These are phyloP conservation scores for Antrodiella citrinella DNA, from an alignment of 768 basidiomycete species.

Conservation along the genomic window DNA sequence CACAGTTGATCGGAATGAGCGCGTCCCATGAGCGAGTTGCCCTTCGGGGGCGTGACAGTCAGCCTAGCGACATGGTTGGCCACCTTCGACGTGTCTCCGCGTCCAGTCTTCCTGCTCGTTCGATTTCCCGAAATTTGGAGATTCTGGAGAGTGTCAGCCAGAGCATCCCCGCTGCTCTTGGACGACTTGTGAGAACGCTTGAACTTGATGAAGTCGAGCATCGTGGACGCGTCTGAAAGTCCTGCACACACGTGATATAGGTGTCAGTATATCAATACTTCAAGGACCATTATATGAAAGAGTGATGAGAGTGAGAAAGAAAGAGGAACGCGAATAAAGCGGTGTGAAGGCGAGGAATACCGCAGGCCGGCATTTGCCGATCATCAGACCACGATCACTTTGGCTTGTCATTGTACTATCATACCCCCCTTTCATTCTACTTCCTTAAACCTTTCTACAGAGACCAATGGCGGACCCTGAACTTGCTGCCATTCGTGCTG, in stretches of 20 bases:
- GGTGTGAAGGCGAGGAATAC: background rate
- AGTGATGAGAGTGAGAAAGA: background rate
- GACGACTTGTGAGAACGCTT: background rate
- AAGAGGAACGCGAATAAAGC: background rate
- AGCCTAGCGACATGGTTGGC: background rate
- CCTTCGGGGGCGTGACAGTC: background rate
- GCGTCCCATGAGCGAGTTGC: background rate
- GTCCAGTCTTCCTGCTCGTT: background rate
- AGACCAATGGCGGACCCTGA: conserved; percentile 27
- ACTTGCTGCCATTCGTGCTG: conserved; percentile 36
- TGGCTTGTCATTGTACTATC: no score
- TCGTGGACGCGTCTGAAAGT: background rate
- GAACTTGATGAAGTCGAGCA: background rate
- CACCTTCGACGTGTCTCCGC: background rate
- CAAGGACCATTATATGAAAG: background rate
- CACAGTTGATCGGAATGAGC: background rate
- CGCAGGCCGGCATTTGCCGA: background rate
- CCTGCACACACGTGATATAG: background rate
- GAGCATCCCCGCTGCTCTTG: background rate
- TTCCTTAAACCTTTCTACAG: no score
- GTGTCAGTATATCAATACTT: background rate
- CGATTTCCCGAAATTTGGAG: background rate
- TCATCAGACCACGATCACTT: no score
- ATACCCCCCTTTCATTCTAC: no score
- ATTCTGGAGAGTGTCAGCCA: background rate